Evolutionary conservation across 176 grass and related monocot species (phyloP), one percentile per base, ranked within the genome.

Genomic region (Otatea glauca): DNA sequence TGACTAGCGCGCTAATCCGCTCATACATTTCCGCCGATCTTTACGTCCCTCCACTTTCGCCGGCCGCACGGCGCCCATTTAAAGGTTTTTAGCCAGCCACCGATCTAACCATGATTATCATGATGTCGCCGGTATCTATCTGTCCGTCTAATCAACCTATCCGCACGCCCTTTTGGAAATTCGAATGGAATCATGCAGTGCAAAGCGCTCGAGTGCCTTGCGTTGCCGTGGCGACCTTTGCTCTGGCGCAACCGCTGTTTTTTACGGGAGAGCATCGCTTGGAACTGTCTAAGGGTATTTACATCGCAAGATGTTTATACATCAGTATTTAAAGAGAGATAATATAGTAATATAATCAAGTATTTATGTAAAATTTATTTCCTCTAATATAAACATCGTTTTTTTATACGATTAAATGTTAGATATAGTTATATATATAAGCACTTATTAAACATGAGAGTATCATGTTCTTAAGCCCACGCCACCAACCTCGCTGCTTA

Each of bases 21-120:
- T 43, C 53, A 60, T 1, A 16, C 5, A 16, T 62, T 62, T 76
- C 34, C 53, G 79, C 80, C 49, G 9, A 74, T 74, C 79, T 53
- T 78, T 73, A 10, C 24, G 18, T 39, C 45, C 25, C 38, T 4
- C 18, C 42, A 9, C 16, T 47, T 44, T 48, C 50, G 54, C 50
- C 18, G 70, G 17, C 63, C 73, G 60, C 66, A 78, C 73, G 75
- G 78, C 72, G 60, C 39, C 20, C 54, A 84, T 18, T 88, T 45
- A 84, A 84, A 32, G 21, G 51, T 7, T 14, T 69, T 80, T 32
- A 29, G 76, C 76, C 25, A 44, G 25, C 42, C 51, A 63, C 81
- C 84, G 17, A 84, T 87, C 62, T 45, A 83, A 84, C 64, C 80
- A 83, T 91, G 61, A 87, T 84, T 74, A 86, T 42, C 13, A 62